Percentiles rank a stretch among this genome's conserved stretches.
Evolutionary conservation across 2,329 filamentous ascomycete genomes (phyloP).

Genomic region (Herpotrichia juniperi): DNA sequence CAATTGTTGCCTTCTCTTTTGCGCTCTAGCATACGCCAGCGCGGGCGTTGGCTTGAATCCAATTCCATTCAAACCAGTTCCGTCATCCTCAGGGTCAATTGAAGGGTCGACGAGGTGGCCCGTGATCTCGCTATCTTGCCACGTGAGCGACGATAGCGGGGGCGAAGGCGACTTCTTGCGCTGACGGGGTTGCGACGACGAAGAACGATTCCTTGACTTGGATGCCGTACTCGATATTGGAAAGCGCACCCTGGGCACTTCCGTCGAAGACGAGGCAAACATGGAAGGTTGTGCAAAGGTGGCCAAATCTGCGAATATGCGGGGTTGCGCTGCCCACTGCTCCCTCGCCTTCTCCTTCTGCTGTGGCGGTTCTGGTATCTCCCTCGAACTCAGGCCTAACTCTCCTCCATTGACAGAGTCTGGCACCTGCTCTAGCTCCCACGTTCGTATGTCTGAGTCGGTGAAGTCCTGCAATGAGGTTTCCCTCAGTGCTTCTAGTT

Average conservation of each 20-base stretch:
- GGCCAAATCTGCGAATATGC: conserved; percentile 37
- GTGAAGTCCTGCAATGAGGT: conserved; percentile 18
- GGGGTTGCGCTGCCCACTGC: conserved; percentile 28
- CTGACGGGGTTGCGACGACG: conserved; percentile 21
- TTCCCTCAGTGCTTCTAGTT: conserved; percentile 32
- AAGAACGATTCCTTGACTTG: conserved; percentile 2
- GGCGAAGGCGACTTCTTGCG: conserved; percentile 38
- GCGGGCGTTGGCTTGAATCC: conserved; percentile 67
- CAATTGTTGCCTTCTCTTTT: conserved; percentile 64
- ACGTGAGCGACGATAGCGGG: conserved; percentile 50
- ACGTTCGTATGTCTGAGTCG: conserved; percentile 5
- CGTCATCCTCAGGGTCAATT: conserved; percentile 64
- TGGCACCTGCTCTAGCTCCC: not conserved
- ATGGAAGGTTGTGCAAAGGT: conserved; percentile 37
- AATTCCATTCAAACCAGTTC: conserved; percentile 68
- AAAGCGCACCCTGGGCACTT: conserved; percentile 7
- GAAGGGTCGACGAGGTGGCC: conserved; percentile 59
- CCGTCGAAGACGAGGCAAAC: conserved; percentile 22
- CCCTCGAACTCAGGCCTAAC: conserved; percentile 8
- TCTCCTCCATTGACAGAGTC: not conserved
- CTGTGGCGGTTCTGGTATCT: conserved; percentile 37
- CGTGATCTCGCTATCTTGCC: conserved; percentile 68
- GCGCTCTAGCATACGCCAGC: conserved; percentile 61
- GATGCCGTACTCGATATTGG: conserved; percentile 11
- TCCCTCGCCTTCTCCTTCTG: not conserved